Evolutionary conservation across 2,329 filamentous ascomycete species (phyloP).

Genomic region (Trichoderma koningiopsis): DNA sequence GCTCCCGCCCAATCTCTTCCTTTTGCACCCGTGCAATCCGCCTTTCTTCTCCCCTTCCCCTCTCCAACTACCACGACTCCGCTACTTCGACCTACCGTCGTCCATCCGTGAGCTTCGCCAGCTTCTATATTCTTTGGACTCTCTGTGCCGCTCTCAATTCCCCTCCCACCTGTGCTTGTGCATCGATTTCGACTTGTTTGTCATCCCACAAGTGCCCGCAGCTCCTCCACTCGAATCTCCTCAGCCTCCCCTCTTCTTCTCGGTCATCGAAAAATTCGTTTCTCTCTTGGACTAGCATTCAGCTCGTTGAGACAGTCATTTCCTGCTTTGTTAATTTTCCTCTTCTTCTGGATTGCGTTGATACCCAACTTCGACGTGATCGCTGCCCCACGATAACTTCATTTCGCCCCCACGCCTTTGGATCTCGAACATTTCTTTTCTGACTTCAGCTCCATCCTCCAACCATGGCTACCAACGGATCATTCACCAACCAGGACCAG

Average conservation of each 20-base stretch:
- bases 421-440: conserved; percentile 17
- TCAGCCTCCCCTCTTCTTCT: conserved; percentile 23
- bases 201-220: conserved; percentile 28
- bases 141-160: conserved; percentile 23
- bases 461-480: conserved; percentile 62
- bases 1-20: conserved; percentile 22
- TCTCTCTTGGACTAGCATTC: conserved; percentile 27
- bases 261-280: conserved; percentile 26
- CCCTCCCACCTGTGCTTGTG: conserved; percentile 22
- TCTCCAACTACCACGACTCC: conserved; percentile 14
- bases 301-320: conserved; percentile 19
- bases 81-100: neutral
- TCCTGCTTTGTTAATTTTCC: conserved; percentile 7
- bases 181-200: conserved; percentile 17
- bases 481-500: conserved; percentile 50
- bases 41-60: conserved; percentile 25
- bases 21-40: conserved; percentile 9
- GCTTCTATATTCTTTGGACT: neutral
- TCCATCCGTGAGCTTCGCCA: conserved; percentile 17
- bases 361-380: conserved; percentile 28
- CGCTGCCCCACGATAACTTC: conserved; percentile 25
- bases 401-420: conserved; percentile 11
- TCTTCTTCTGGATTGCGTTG: conserved; percentile 24
- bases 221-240: conserved; percentile 24
- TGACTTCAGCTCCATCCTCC: conserved; percentile 25